Percentiles rank a stretch among this genome's conserved stretches.
These are phyloP conservation scores for Liriodendron chinense DNA, from an alignment of 164 flowering plant species.

Conservation along the genomic window DNA sequence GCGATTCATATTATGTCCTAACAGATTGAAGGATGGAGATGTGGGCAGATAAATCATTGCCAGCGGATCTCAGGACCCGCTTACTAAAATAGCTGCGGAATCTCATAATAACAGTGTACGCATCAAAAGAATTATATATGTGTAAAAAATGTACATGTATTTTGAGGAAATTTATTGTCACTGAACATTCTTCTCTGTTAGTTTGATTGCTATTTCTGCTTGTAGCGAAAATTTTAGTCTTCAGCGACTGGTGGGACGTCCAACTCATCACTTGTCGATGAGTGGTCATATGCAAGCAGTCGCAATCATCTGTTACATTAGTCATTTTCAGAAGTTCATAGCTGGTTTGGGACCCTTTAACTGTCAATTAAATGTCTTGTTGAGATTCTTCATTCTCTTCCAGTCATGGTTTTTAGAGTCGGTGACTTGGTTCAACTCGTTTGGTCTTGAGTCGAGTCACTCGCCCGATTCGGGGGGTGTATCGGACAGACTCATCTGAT, in stretches of 20 bases:
- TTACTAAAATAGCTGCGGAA: background rate
- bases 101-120: background rate
- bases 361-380: too few relatives aligned
- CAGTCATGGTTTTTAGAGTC: too few relatives aligned
- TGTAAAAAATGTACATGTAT: background rate
- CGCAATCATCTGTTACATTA: too few relatives aligned
- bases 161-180: background rate
- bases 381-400: too few relatives aligned
- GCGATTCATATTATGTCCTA: background rate
- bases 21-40: background rate
- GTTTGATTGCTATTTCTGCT: background rate
- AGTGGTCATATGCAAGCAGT: too few relatives aligned
- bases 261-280: too few relatives aligned
- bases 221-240: background rate
- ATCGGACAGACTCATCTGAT: too few relatives aligned
- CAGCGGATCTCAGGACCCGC: background rate
- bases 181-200: background rate
- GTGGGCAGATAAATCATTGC: background rate
- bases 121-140: background rate
- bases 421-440: too few relatives aligned
- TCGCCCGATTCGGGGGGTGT: too few relatives aligned
- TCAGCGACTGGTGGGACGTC: background rate
- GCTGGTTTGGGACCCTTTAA: too few relatives aligned
- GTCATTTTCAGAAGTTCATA: too few relatives aligned
- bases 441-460: too few relatives aligned